phyloP scores from a whole-genome alignment of 1,284 basidiomycete genomes.

The Golubevia sp. region DNA sequence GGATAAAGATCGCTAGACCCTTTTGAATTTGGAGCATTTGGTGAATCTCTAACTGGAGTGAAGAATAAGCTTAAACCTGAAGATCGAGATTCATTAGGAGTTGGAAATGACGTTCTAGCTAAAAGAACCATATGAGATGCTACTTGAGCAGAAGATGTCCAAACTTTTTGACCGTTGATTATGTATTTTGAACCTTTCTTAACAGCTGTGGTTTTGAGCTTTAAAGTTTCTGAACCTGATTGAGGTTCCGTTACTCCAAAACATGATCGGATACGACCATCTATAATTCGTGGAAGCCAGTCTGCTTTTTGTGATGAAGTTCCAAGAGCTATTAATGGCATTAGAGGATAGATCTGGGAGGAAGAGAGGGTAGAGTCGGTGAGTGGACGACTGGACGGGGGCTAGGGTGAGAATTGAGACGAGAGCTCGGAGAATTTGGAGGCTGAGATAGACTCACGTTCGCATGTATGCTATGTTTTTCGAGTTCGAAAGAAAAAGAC shows the following conservation, averaged over 20 bases:
- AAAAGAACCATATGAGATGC: conserved; percentile 57
- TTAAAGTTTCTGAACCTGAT: conserved; percentile 56
- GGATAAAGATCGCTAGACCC: conserved; percentile 6
- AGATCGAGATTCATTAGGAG: conserved; percentile 35
- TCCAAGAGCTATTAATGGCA: conserved; percentile 41
- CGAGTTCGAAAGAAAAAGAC: conserved; percentile 8
- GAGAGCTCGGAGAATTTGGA: no score
- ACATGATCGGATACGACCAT: conserved; percentile 58
- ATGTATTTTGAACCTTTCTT: conserved; percentile 33
- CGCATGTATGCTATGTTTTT: conserved; percentile 37
- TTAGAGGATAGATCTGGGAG: conserved; percentile 41
- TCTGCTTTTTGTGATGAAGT: conserved; percentile 33
- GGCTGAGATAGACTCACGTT: no score
- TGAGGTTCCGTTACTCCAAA: conserved; percentile 63
- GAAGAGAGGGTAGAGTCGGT: not conserved
- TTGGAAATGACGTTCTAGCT: conserved; percentile 54
- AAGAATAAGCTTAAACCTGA: conserved; percentile 44
- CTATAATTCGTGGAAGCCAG: conserved; percentile 60
- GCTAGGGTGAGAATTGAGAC: not conserved
- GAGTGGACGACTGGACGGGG: not conserved
- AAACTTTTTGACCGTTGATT: conserved; percentile 57
- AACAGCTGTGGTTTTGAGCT: conserved; percentile 49
- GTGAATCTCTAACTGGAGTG: conserved; percentile 21
- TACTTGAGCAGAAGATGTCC: conserved; percentile 53
- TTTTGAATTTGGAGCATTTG: conserved; percentile 11